Conservation (phyloP, 352 stramenopile species). For the Pythium vanterpoolii region DNA sequence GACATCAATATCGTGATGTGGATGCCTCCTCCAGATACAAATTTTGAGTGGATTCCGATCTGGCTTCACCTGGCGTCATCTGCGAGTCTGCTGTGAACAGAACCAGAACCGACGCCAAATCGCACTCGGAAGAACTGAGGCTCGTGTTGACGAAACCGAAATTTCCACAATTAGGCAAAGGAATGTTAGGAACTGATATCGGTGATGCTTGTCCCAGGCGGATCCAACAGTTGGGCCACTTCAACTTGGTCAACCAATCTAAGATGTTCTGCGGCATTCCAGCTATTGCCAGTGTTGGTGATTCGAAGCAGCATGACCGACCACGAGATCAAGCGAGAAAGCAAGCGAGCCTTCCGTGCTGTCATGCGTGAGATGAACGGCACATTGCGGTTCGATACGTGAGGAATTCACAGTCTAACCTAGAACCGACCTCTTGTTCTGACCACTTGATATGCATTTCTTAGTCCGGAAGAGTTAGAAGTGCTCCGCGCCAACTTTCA, state of each 20-base stretch:
- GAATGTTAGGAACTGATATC: background rate
- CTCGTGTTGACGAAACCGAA: slow-evolving; percentile 3
- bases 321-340: slow-evolving; percentile 14
- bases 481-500: slow-evolving; percentile 19
- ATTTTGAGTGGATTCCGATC: too few relatives aligned
- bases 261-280: too few relatives aligned
- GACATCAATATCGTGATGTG: too few relatives aligned
- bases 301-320: slow-evolving; percentile 3
- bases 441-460: background rate
- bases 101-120: background rate
- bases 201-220: background rate
- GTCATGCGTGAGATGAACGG: slow-evolving; percentile 20
- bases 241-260: slow-evolving; percentile 10
- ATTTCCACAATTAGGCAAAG: background rate
- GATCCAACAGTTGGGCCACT: slow-evolving; percentile 17
- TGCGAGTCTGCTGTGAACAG: background rate
- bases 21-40: too few relatives aligned
- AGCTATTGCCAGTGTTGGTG: too few relatives aligned
- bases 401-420: too few relatives aligned
- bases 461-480: slow-evolving; percentile 17
- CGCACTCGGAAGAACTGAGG: background rate
- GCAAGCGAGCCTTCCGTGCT: slow-evolving; percentile 14
- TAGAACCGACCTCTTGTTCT: too few relatives aligned
- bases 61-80: too few relatives aligned
- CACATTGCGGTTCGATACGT: slow-evolving; percentile 18